Evolutionary conservation across 2,329 filamentous ascomycete genomes (phyloP).

Genomic region (Rachicladosporium sp.): DNA sequence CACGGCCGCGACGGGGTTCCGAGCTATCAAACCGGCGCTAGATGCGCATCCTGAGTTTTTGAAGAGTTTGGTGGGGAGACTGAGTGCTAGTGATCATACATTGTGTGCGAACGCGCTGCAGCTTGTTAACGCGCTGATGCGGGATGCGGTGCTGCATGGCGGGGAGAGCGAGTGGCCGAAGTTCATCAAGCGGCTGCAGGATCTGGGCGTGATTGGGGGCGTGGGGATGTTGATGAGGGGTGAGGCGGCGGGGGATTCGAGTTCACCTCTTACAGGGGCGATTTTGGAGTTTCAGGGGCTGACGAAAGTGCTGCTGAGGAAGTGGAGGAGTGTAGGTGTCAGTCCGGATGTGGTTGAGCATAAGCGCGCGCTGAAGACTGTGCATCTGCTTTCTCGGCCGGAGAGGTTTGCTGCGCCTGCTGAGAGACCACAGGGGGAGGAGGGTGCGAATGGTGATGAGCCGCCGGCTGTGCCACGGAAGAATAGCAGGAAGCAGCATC

Average conservation of each 20-base stretch:
- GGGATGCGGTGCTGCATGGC: conserved; percentile 75
- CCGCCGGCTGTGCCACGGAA: neutral
- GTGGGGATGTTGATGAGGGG: conserved; percentile 90
- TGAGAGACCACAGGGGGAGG: conserved; percentile 30
- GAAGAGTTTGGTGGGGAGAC: conserved; percentile 79
- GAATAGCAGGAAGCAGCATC: conserved; percentile 45
- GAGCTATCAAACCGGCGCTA: conserved; percentile 81
- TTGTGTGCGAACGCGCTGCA: conserved; percentile 91
- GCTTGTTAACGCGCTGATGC: conserved; percentile 87
- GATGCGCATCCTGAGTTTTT: conserved; percentile 88
- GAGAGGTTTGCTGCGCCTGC: conserved; percentile 37
- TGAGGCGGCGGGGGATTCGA: conserved; percentile 78
- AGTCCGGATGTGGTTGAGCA: conserved; percentile 83
- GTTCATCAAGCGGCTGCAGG: conserved; percentile 86
- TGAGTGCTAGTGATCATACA: conserved; percentile 88
- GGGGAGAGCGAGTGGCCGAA: conserved; percentile 79
- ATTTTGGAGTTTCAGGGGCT: conserved; percentile 86
- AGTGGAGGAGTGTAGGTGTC: conserved; percentile 76
- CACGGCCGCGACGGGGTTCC: conserved; percentile 59
- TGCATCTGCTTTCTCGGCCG: conserved; percentile 51
- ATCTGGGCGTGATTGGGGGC: conserved; percentile 81
- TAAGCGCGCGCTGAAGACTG: conserved; percentile 68
- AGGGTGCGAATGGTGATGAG: conserved; percentile 15
- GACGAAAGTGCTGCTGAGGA: conserved; percentile 61
- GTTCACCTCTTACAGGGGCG: conserved; percentile 75